These are phyloP conservation scores for Penicillium sp. DNA, from an alignment of 2,329 filamentous ascomycete genomes.

Conservation along the genomic window DNA sequence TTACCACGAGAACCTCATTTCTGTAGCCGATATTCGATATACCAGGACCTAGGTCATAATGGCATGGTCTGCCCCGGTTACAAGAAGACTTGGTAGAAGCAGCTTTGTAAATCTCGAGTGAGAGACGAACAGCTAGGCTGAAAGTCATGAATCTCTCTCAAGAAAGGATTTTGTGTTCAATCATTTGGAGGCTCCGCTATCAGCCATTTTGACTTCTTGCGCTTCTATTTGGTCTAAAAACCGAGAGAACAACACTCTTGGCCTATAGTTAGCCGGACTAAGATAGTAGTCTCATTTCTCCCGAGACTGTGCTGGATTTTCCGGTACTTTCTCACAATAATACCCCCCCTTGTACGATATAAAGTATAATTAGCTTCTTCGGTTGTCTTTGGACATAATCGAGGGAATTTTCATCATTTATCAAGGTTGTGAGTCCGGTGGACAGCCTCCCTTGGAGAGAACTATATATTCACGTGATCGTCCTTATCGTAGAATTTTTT, in stretches of 20 bases:
- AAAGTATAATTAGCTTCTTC: background rate
- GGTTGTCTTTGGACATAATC: background rate
- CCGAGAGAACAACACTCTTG: too few species aligned
- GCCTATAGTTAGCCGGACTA: too few species aligned
- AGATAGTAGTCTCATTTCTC: background rate
- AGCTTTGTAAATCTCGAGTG: background rate
- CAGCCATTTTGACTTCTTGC: too few species aligned
- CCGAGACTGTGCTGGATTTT: background rate
- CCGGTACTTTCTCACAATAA: background rate
- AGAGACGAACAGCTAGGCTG: background rate
- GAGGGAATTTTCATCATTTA: background rate
- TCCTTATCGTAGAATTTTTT: constrained; percentile 6
- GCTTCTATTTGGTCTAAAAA: too few species aligned
- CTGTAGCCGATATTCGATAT: background rate
- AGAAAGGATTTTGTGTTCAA: background rate
- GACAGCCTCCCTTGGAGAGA: background rate
- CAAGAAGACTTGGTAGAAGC: background rate
- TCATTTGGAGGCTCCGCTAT: too few species aligned
- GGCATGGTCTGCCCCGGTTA: background rate
- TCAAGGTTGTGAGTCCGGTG: background rate
- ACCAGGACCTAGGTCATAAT: background rate
- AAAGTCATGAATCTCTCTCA: background rate
- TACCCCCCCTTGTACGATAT: too few species aligned
- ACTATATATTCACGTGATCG: constrained; percentile 2
- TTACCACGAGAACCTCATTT: background rate